Conservation (phyloP, 441 rosid genomes). For the Macaranga tanarius region DNA sequence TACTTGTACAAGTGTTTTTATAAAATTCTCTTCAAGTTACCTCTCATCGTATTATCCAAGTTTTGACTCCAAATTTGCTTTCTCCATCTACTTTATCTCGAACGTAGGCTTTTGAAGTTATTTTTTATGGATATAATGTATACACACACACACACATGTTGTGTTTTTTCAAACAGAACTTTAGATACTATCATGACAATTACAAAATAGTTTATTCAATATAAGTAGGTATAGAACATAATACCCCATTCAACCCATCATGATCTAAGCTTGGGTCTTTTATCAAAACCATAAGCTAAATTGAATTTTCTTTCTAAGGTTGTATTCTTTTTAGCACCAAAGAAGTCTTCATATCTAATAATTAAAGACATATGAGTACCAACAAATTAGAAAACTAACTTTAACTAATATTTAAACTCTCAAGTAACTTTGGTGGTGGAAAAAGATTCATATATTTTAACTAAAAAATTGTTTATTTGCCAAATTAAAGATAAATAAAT, state of each 20-base stretch:
- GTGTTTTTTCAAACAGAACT: not conserved
- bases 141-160: too few species aligned
- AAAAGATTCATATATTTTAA: too few species aligned
- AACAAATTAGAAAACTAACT: conserved; percentile 6
- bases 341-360: conserved; percentile 78
- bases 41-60: too few species aligned
- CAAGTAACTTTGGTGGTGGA: too few species aligned
- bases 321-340: conserved; percentile 49
- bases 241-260: conserved; percentile 37
- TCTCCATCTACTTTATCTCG: conserved; percentile 81
- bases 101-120: conserved; percentile 51
- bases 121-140: too few species aligned
- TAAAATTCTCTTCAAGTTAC: too few species aligned
- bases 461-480: too few species aligned
- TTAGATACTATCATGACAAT: not conserved
- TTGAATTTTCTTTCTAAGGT: conserved; percentile 34
- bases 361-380: conserved; percentile 16
- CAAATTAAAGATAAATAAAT: too few species aligned
- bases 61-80: not conserved
- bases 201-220: not conserved
- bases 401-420: too few species aligned
- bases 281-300: conserved; percentile 29
- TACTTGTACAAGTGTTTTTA: too few species aligned
- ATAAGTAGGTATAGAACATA: conserved; percentile 4
- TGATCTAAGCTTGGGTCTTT: conserved; percentile 42